These are phyloP conservation scores for Eudorina sp. DNA, from an alignment of 139 green algal species.

Conservation along the genomic window DNA sequence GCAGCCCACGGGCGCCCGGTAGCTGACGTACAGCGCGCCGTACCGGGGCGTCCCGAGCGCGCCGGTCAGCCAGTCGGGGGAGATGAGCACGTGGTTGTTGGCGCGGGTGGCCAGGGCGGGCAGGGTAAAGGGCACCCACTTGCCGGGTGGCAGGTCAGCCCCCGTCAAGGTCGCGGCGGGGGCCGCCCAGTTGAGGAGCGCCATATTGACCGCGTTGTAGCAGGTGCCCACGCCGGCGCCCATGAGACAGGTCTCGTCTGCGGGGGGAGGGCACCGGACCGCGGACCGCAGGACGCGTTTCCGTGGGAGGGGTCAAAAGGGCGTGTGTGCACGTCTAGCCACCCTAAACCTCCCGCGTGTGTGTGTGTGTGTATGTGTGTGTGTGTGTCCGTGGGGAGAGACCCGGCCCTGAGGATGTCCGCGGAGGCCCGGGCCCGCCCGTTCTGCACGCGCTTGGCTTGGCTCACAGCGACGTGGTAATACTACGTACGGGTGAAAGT, in stretches of 20 bases:
- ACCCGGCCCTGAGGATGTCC: too few relatives aligned
- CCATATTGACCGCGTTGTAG: slow-evolving; percentile 2
- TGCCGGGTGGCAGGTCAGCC: not conserved
- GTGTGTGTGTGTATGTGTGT: too few relatives aligned
- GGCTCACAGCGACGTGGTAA: too few relatives aligned
- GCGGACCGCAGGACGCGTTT: not conserved
- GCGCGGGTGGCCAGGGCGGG: not conserved
- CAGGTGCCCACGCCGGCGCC: slow-evolving; percentile 1
- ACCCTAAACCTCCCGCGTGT: too few relatives aligned
- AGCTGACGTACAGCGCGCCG: slow-evolving; percentile 4
- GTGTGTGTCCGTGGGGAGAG: too few relatives aligned
- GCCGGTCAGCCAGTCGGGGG: not conserved
- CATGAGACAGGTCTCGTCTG: slow-evolving; percentile 8
- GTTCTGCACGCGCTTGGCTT: too few relatives aligned
- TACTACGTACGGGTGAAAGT: too few relatives aligned
- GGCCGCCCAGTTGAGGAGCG: not conserved
- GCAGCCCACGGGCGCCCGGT: slow-evolving; percentile 3
- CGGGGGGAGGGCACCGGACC: not conserved
- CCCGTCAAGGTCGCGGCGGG: not conserved
- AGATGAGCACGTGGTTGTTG: not conserved
- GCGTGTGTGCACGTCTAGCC: too few relatives aligned
- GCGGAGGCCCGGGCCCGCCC: too few relatives aligned
- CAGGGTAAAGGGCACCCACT: not conserved
- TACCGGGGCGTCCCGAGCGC: not conserved
- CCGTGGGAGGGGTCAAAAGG: not conserved